Conservation (phyloP, 192 early-diverging fungal species). For the Coemansia sp. region DNA sequence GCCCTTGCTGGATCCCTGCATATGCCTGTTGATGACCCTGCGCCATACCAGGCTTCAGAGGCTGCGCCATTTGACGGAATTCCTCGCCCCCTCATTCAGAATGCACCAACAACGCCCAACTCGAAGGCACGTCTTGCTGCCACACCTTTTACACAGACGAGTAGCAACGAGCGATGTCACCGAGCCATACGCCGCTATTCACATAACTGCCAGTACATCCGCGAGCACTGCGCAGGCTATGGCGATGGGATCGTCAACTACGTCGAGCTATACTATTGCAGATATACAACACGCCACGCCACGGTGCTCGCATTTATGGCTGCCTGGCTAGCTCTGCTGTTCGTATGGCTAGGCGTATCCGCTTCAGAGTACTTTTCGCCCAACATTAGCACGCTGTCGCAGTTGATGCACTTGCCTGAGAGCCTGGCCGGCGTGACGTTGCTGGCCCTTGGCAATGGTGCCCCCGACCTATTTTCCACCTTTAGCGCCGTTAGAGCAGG, state of each 20-base stretch:
- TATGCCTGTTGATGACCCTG: not conserved
- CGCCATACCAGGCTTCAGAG: not conserved
- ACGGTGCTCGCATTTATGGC: constrained; percentile 51
- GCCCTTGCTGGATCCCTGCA: not conserved
- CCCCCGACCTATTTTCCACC: constrained; percentile 89
- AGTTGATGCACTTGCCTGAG: constrained; percentile 75
- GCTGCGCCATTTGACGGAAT: constrained; percentile 1
- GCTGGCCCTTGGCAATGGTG: constrained; percentile 88
- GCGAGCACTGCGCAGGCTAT: constrained; percentile 62
- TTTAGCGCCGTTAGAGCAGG: constrained; percentile 73
- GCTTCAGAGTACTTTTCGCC: constrained; percentile 87
- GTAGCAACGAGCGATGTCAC: constrained; percentile 27
- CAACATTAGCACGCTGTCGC: constrained; percentile 79
- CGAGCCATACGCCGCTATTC: constrained; percentile 53
- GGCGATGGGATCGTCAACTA: constrained; percentile 59
- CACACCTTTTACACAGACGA: not conserved
- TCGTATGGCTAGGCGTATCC: constrained; percentile 73
- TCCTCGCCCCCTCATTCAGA: constrained; percentile 3
- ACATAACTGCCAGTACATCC: constrained; percentile 61
- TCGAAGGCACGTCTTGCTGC: not conserved
- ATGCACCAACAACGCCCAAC: not conserved
- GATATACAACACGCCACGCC: constrained; percentile 9
- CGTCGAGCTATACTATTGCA: constrained; percentile 55
- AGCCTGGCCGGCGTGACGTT: constrained; percentile 79
- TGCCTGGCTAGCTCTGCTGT: constrained; percentile 71